These are phyloP conservation scores for Diaporthe ilicicola DNA, from an alignment of 2,329 filamentous ascomycete genomes.

Conservation along the genomic window DNA sequence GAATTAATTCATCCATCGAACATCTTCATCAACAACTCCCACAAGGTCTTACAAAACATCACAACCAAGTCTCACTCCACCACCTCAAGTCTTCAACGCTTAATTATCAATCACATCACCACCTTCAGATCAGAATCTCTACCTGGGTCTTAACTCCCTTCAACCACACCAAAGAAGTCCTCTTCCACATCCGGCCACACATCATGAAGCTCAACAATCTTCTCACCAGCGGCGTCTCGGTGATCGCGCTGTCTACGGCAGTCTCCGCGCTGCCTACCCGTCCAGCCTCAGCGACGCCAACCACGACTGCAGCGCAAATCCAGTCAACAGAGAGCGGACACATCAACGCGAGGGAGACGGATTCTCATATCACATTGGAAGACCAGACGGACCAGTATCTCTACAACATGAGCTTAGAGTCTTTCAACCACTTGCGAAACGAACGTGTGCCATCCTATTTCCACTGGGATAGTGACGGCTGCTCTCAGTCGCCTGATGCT, in stretches of 20 bases:
- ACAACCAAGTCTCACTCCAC: too few species aligned
- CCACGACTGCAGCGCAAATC: too few species aligned
- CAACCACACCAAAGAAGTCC: background rate
- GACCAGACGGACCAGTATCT: background rate
- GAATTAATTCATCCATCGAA: background rate
- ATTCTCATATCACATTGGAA: too few species aligned
- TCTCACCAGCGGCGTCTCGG: background rate
- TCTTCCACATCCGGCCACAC: too few species aligned
- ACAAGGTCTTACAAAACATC: too few species aligned
- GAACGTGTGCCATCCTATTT: background rate
- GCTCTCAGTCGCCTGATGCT: background rate
- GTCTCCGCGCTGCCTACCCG: background rate
- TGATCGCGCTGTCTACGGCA: background rate
- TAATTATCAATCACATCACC: too few species aligned
- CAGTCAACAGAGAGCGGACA: background rate
- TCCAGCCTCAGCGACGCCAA: background rate
- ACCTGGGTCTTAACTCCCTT: too few species aligned
- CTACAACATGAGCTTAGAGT: background rate
- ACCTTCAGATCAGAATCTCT: background rate
- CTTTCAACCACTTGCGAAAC: background rate
- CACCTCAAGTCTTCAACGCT: too few species aligned
- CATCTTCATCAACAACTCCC: background rate
- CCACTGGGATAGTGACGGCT: constrained; percentile 8
- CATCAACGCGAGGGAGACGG: background rate
- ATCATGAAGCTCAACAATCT: background rate